phyloP scores from a whole-genome alignment of 1,284 basidiomycete genomes.

The Malassezia japonica region DNA sequence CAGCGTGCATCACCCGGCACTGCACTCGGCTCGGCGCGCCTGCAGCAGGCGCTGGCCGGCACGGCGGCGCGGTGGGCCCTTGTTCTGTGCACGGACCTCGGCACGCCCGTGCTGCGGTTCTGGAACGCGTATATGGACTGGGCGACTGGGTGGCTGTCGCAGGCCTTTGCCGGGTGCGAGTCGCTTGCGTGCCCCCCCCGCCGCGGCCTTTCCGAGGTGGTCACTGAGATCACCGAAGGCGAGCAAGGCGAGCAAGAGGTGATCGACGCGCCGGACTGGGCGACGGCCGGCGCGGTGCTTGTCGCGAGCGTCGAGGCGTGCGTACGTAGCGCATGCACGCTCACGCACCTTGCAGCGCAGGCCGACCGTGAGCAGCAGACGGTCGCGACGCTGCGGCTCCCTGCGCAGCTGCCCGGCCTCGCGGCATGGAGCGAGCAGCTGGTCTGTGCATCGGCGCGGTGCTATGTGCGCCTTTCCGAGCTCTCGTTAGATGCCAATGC shows the following conservation, averaged over 20 bases:
- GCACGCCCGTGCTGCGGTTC: conserved; percentile 5
- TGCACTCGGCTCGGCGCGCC: conserved; percentile 6
- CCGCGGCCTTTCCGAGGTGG: neutral
- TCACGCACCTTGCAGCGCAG: neutral
- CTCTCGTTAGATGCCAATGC: neutral
- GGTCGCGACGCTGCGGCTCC: neutral
- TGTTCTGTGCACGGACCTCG: neutral
- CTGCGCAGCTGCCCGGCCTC: conserved; percentile 2
- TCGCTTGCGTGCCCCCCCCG: neutral
- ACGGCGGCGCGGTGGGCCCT: neutral
- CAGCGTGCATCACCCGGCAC: neutral
- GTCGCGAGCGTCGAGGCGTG: neutral
- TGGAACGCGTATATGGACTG: conserved; percentile 18
- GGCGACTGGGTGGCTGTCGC: conserved; percentile 4
- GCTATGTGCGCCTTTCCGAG: conserved; percentile 2
- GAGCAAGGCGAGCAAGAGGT: neutral
- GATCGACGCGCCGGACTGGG: neutral
- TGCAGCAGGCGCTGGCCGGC: conserved; percentile 12
- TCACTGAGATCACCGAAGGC: neutral
- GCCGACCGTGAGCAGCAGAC: neutral
- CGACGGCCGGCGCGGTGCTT: neutral
- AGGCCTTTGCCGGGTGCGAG: conserved; percentile 4
- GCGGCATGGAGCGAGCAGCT: neutral
- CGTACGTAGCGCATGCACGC: neutral
- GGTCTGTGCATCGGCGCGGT: conserved; percentile 1